Conservation (phyloP, 2,329 filamentous ascomycete species). For the Diatrype stigma region DNA sequence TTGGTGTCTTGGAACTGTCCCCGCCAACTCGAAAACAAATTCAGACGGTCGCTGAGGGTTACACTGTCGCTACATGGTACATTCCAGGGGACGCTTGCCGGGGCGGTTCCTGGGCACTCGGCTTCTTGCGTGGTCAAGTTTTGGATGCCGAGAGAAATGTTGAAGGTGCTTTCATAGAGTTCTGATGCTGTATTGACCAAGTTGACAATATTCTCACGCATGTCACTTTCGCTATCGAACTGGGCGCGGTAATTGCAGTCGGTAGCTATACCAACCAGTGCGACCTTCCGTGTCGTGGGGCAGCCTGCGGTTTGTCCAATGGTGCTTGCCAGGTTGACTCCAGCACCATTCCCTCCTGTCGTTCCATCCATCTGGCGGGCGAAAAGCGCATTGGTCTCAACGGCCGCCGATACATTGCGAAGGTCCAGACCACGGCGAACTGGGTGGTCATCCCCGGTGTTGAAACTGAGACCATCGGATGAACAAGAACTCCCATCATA, state of each 20-base stretch:
- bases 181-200: slow-evolving; percentile 83
- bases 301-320: slow-evolving; percentile 85
- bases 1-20: slow-evolving; percentile 73
- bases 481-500: slow-evolving; percentile 53
- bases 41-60: slow-evolving; percentile 73
- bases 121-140: slow-evolving; percentile 76
- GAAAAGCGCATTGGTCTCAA: slow-evolving; percentile 63
- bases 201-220: slow-evolving; percentile 71
- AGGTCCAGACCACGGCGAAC: slow-evolving; percentile 52
- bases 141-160: slow-evolving; percentile 85
- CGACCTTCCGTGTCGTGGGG: slow-evolving; percentile 84
- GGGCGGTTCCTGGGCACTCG: slow-evolving; percentile 67
- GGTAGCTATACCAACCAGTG: slow-evolving; percentile 84
- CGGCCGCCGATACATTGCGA: slow-evolving; percentile 53
- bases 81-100: slow-evolving; percentile 76
- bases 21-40: slow-evolving; percentile 85
- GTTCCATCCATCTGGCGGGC: slow-evolving; percentile 70
- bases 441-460: slow-evolving; percentile 67
- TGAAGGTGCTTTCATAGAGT: slow-evolving; percentile 87
- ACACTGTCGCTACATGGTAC: slow-evolving; percentile 60
- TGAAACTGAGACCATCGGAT: slow-evolving; percentile 76
- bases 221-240: slow-evolving; percentile 63
- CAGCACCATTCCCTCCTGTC: slow-evolving; percentile 69
- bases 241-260: slow-evolving; percentile 82
- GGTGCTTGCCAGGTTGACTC: slow-evolving; percentile 69